Conservation (phyloP, 2,329 filamentous ascomycete species). For the Xylariaceae sp. region DNA sequence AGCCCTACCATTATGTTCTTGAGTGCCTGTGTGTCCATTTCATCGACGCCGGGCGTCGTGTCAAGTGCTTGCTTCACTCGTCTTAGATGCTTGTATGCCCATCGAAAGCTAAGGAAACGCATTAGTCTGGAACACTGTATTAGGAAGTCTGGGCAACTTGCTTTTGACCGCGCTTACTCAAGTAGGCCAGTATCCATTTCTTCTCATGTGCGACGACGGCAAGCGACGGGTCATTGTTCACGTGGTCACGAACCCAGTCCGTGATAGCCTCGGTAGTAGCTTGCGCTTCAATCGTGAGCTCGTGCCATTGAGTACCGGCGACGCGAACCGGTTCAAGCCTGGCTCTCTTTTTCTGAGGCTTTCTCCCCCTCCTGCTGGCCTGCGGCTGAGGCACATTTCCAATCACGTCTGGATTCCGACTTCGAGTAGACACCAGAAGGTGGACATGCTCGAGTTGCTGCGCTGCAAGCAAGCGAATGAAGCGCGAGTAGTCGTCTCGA, state of each 20-base stretch:
- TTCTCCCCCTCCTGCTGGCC: not conserved
- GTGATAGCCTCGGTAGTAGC: not conserved
- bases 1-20: no score
- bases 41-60: no score
- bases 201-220: not conserved
- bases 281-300: not conserved
- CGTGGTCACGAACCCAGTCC: conserved; percentile 8
- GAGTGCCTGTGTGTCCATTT: no score
- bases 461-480: conserved; percentile 5
- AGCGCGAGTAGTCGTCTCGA: conserved; percentile 4
- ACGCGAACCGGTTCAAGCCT: not conserved
- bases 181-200: not conserved
- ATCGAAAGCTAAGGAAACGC: conserved; percentile 2
- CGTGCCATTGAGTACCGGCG: not conserved
- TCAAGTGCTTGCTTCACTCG: not conserved
- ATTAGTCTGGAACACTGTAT: not conserved
- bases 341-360: not conserved
- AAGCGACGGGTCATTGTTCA: not conserved
- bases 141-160: not conserved
- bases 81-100: conserved; percentile 6
- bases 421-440: conserved; percentile 6
- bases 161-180: not conserved
- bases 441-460: conserved; percentile 8
- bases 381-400: not conserved
- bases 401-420: not conserved